Evolutionary conservation across 768 basidiomycete species (phyloP), one percentile per base, ranked within the genome.

Genomic region (Lactarius vividus): DNA sequence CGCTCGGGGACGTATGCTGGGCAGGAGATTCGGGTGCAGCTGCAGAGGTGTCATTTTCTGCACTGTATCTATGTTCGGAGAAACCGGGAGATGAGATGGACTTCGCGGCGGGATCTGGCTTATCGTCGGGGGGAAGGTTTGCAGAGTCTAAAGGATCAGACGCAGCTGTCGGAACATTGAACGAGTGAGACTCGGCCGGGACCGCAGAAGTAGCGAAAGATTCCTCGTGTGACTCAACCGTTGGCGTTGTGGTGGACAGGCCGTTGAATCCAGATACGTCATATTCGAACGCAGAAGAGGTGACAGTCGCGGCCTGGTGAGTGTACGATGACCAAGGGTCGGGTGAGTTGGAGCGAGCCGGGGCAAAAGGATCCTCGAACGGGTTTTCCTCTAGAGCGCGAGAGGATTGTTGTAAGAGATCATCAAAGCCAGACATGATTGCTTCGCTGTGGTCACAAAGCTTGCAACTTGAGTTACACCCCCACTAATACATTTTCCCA

Each of bases 21-120:
- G 73, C 28, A 68, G 69, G 60, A 71, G 73, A 9, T 71, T 73
- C 16, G 68, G 60, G 49, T 35, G 40, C 1, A 62, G 6, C 63
- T 65, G 54, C 33, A 20, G 55, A 64, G 64, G 63, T 28, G 7
- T 35, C 59, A 6, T 15, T n/a, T 39, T 52, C 63, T 59, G 84
- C 67, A 69, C 83, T 83, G 74, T 85, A 81, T 69, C 79, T 81
- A 75, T 86, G 85, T 6, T 85, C 85, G n/a, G 83, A 82, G 11
- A 79, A 76, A 28, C 61, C 71, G 15, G 69, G 64, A 8, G 67
- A 68, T 2, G 35, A 58, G 55, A 37, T n/a, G 28, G 39, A 31
- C 49, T 71, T 66, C 18, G 67, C 49, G 3, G 71, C 68, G 49
- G 69, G 62, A 26, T 66, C 62, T 4, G 69, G 57, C 56, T 71